Evolutionary conservation across 495 filamentous ascomycete genomes (phyloP).

Genomic region (Aspergillus baeticus): DNA sequence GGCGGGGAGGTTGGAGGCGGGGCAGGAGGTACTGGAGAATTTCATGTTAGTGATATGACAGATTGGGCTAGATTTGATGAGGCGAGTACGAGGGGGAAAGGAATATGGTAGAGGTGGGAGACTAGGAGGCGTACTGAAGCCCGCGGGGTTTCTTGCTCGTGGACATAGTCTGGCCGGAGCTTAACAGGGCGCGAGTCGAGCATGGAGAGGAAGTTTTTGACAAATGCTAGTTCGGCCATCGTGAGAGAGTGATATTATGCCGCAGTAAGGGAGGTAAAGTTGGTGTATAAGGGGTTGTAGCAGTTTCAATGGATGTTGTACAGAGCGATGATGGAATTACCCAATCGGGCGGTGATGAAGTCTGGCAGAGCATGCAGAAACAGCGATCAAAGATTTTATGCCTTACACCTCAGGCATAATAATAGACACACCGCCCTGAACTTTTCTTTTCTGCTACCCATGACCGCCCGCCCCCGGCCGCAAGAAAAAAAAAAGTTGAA

Average conservation of each 20-base stretch:
- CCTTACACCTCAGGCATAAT: constrained; percentile 1
- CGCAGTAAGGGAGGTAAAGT: not conserved
- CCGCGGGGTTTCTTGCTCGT: constrained; percentile 72
- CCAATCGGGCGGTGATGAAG: constrained; percentile 19
- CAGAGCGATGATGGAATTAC: constrained; percentile 9
- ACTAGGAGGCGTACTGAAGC: constrained; percentile 59
- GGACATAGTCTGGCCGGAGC: constrained; percentile 79
- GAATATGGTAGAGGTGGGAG: no score
- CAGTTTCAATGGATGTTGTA: not conserved
- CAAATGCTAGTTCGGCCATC: constrained; percentile 86
- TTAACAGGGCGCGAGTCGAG: constrained; percentile 76
- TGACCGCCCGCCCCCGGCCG: constrained; percentile 39
- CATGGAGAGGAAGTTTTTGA: constrained; percentile 75
- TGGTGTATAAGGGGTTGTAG: not conserved
- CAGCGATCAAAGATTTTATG: not conserved
- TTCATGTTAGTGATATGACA: constrained; percentile 9
- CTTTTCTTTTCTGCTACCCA: constrained; percentile 26
- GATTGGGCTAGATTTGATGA: not conserved
- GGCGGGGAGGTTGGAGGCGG: constrained; percentile 47
- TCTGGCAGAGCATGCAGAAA: not conserved
- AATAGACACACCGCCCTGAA: constrained; percentile 29
- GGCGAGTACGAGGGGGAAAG: not conserved
- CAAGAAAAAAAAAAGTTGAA: constrained; percentile 25
- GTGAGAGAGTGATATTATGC: constrained; percentile 16
- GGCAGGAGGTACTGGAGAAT: constrained; percentile 43